Evolutionary conservation across 352 stramenopile species (phyloP), one percentile per base, ranked within the genome.

Genomic region (Globisporangium barbulae): DNA sequence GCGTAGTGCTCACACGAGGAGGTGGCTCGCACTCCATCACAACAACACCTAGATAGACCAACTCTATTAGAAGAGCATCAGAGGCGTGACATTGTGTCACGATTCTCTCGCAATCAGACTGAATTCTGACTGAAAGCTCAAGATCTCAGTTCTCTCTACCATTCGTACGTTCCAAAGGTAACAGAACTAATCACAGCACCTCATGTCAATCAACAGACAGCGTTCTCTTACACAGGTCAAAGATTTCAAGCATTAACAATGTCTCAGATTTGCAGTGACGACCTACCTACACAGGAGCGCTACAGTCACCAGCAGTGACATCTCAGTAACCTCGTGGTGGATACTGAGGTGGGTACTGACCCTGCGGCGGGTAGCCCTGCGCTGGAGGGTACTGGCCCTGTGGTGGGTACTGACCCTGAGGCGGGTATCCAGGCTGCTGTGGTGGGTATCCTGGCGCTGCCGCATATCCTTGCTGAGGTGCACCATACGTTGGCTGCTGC

Each of bases 271-370:
- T 10, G 37, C 9, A 5, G 13, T 44, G 10, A 44, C 37, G 19
- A 5, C 37, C 37, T 44, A 44, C 37, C 37, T 19, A 44, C 37
- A 44, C 37, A 19, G 37, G 13, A 10, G 37, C 1, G 9, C 37
- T 15, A 19, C 37, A 44, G 37, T 44, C 9, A 44, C 7, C 48
- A n/a, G 13, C 52, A 59, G 21, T 15, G 9, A 33, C 5, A 59
- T 30, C 31, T 47, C 30, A 63, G 33, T 60, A 65, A 19, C 60
- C 60, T 39, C 60, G 60, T 21, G 75, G 54, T 61, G 74, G 63
- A 55, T 78, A 78, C 37, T 73, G 67, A 19, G 53, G 57, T 44
- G 69, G 56, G 13, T 81, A 81, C 37, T 76, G 68, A 41, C 59
- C 68, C 48, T 74, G 63, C 7, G 68, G 58, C 3, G 65, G 65